phyloP scores from a whole-genome alignment of 768 basidiomycete species.

The Auricularia sp. region DNA sequence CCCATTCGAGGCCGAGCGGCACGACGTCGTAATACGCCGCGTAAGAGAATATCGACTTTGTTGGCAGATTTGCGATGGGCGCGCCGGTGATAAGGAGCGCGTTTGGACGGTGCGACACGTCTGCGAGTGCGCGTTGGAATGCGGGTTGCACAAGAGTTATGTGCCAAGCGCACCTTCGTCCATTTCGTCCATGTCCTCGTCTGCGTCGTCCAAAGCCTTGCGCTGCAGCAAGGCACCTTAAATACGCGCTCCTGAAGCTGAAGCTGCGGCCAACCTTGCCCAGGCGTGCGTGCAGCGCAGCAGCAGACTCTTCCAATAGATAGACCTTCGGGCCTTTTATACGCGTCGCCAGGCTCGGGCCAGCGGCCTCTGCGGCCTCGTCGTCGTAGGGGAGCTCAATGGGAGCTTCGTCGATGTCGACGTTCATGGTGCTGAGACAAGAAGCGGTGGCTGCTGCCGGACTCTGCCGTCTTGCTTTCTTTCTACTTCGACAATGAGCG shows the following conservation, averaged over 20 bases:
- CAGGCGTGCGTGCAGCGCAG: constrained; percentile 28
- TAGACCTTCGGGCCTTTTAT: constrained; percentile 71
- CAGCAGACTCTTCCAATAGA: constrained; percentile 57
- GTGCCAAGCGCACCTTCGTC: constrained; percentile 13
- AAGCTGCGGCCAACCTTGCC: constrained; percentile 46
- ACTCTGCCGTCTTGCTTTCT: neutral
- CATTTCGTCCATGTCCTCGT: constrained; percentile 24
- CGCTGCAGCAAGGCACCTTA: constrained; percentile 20
- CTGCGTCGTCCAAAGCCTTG: constrained; percentile 37
- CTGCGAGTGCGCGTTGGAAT: constrained; percentile 7
- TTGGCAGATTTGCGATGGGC: constrained; percentile 67
- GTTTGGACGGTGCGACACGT: constrained; percentile 36
- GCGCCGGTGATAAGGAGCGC: constrained; percentile 64
- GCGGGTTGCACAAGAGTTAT: constrained; percentile 6
- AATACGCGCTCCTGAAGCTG: constrained; percentile 22
- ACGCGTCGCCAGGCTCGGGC: constrained; percentile 21
- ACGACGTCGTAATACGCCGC: constrained; percentile 65
- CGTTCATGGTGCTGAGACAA: neutral
- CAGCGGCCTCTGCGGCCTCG: constrained; percentile 27
- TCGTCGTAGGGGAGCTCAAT: constrained; percentile 42
- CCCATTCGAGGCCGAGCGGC: constrained; percentile 69
- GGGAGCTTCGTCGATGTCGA: constrained; percentile 5
- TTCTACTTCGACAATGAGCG: neutral
- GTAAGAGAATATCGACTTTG: constrained; percentile 70
- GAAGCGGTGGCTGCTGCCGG: neutral